phyloP scores from a whole-genome alignment of 495 filamentous ascomycete species.

The Paragyromitra xinjiangensis region DNA sequence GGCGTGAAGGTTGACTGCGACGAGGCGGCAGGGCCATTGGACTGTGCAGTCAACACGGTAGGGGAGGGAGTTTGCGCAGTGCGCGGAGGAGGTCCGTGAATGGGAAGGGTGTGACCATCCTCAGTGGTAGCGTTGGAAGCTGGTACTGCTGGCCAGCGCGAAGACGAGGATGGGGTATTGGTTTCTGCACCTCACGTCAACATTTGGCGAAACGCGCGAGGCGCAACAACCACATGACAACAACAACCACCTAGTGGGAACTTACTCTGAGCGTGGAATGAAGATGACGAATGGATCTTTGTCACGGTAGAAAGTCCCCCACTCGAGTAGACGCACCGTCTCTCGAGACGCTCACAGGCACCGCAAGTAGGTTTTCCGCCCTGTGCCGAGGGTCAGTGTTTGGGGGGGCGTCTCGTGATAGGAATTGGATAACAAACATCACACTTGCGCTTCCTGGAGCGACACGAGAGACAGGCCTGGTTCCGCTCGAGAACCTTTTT shows the following conservation, averaged over 20 bases:
- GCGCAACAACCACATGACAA: conserved; percentile 27
- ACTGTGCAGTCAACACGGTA: conserved; percentile 21
- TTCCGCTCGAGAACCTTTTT: conserved; percentile 57
- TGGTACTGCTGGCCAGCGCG: conserved; percentile 26
- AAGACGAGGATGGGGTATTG: conserved; percentile 25
- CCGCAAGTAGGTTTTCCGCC: conserved; percentile 55
- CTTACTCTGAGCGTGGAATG: conserved; percentile 49
- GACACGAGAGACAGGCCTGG: conserved; percentile 56
- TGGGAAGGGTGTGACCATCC: conserved; percentile 33
- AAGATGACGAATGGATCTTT: conserved; percentile 55
- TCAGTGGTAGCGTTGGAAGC: conserved; percentile 14
- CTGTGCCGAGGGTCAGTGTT: conserved; percentile 37
- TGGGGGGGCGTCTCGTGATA: neutral
- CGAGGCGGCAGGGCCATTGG: conserved; percentile 1
- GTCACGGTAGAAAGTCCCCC: conserved; percentile 50
- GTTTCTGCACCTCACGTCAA: conserved; percentile 38
- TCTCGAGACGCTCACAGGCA: conserved; percentile 54
- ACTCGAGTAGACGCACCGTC: conserved; percentile 51
- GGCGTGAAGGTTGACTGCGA: conserved; percentile 44
- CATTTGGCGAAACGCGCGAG: conserved; percentile 27
- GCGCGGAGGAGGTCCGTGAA: conserved; percentile 48
- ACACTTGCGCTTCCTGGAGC: conserved; percentile 55
- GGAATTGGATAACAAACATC: conserved; percentile 50
- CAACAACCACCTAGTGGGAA: neutral
- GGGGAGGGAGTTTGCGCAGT: conserved; percentile 24